Conservation (phyloP, 2,329 filamentous ascomycete genomes). For the Aspergillus alliaceus region DNA sequence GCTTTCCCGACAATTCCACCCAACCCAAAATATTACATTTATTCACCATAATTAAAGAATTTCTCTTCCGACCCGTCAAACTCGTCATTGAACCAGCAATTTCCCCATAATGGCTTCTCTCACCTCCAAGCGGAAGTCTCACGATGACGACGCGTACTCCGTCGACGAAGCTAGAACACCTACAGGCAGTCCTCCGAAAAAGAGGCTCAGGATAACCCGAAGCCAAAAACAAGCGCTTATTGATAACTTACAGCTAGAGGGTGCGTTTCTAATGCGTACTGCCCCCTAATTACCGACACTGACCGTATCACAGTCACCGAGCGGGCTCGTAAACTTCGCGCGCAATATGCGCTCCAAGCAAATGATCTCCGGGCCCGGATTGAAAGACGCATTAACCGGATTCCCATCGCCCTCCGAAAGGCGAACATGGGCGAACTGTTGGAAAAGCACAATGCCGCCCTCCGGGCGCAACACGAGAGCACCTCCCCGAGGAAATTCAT, state of each 20-base stretch:
- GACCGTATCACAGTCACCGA: constrained; percentile 69
- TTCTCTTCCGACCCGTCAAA: background rate
- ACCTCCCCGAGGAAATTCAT: constrained; percentile 33
- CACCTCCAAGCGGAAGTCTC: constrained; percentile 42
- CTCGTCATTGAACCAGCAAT: background rate
- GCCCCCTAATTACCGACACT: constrained; percentile 15
- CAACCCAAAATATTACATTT: background rate
- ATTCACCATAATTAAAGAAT: background rate
- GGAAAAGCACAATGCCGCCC: constrained; percentile 46
- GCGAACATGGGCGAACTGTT: constrained; percentile 80
- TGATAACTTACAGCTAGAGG: constrained; percentile 85
- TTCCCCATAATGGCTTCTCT: constrained; percentile 36
- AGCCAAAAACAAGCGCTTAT: constrained; percentile 83
- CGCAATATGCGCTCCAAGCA: constrained; percentile 85
- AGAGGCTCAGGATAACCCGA: constrained; percentile 62
- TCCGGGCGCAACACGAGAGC: constrained; percentile 26
- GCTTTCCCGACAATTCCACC: constrained; percentile 5
- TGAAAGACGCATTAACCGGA: constrained; percentile 89
- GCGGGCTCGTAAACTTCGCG: constrained; percentile 79
- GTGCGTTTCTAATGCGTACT: constrained; percentile 51
- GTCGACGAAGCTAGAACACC: constrained; percentile 49
- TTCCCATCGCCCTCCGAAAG: constrained; percentile 76
- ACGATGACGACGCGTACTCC: constrained; percentile 42
- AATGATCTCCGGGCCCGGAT: constrained; percentile 82
- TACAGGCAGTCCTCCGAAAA: constrained; percentile 62